Conservation (phyloP, 331 rosid species). For the Ulmus americana region DNA sequence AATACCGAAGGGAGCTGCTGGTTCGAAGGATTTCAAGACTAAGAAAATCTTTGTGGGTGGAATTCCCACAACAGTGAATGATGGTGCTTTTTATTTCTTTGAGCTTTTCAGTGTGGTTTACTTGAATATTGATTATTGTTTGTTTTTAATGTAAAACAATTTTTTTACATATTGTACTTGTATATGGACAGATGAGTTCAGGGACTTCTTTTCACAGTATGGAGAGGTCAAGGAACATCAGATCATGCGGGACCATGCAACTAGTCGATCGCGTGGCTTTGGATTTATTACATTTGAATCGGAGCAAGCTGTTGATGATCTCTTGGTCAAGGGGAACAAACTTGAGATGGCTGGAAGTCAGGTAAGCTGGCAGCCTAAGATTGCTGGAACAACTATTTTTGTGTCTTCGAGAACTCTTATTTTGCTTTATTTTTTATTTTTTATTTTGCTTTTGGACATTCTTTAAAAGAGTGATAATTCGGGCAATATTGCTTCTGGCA, state of each 20-base stretch:
- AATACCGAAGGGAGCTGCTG: conserved; percentile 83
- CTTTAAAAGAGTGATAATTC: neutral
- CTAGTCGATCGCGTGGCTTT: conserved; percentile 94
- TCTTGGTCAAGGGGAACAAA: conserved; percentile 76
- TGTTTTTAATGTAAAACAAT: neutral
- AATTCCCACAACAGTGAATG: conserved; percentile 83
- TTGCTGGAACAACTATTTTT: neutral
- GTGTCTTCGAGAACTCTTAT: neutral
- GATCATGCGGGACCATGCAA: conserved; percentile 92
- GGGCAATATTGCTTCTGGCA: neutral
- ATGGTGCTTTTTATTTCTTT: conserved; percentile 45
- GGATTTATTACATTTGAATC: conserved; percentile 83
- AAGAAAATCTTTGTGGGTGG: conserved; percentile 97
- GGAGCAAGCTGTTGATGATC: conserved; percentile 85
- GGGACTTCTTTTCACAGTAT: conserved; percentile 71
- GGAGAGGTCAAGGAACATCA: conserved; percentile 91
- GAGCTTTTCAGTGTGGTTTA: neutral
- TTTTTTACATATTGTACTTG: conserved; percentile 13
- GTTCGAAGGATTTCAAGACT: conserved; percentile 89
- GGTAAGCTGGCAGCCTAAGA: conserved; percentile 38
- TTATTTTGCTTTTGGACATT: neutral
- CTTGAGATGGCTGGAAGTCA: conserved; percentile 85
- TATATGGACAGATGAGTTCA: conserved; percentile 73
- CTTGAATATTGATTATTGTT: conserved; percentile 2
- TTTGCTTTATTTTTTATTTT: neutral